Evolutionary conservation across 2,329 filamentous ascomycete genomes (phyloP).

Genomic region (Phialophora verrucosa): DNA sequence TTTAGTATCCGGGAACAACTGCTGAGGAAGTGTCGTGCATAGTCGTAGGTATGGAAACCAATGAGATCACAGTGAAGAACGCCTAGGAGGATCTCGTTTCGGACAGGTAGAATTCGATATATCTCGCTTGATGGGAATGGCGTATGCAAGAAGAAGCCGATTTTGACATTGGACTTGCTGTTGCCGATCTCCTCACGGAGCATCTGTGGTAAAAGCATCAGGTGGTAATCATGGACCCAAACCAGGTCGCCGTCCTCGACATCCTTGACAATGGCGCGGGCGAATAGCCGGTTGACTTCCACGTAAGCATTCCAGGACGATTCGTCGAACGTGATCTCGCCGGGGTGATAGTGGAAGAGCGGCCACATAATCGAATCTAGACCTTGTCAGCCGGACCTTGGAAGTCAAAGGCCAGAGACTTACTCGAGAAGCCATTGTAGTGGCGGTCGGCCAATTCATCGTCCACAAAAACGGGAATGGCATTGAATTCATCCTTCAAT

Average conservation of each 20-base stretch:
- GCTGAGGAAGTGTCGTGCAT: conserved; percentile 95
- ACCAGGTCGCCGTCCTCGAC: conserved; percentile 92
- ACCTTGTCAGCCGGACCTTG: conserved; percentile 11
- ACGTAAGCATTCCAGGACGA: conserved; percentile 91
- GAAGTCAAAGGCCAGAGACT: conserved; percentile 44
- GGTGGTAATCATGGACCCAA: conserved; percentile 98
- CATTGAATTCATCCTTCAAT: conserved; percentile 84
- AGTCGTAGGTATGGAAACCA: conserved; percentile 98
- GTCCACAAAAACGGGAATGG: conserved; percentile 89
- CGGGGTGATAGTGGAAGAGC: conserved; percentile 97
- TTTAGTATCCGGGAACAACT: conserved; percentile 90
- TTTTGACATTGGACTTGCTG: conserved; percentile 88
- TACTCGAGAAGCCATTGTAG: conserved; percentile 98
- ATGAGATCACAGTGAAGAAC: conserved; percentile 93
- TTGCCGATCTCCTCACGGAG: conserved; percentile 84
- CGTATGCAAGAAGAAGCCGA: conserved; percentile 97
- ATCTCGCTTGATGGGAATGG: conserved; percentile 97
- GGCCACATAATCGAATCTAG: conserved; percentile 97
- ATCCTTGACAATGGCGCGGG: conserved; percentile 82
- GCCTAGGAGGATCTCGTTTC: conserved; percentile 84
- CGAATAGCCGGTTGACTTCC: conserved; percentile 91
- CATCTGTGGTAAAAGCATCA: conserved; percentile 97
- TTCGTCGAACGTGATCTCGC: conserved; percentile 98
- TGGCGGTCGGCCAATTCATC: conserved; percentile 92
- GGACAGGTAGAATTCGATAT: conserved; percentile 91